Evolutionary conservation across 78 protist genomes (phyloP), one percentile per base, ranked within the genome.

Genomic region (Dictyostelium capitatum): DNA sequence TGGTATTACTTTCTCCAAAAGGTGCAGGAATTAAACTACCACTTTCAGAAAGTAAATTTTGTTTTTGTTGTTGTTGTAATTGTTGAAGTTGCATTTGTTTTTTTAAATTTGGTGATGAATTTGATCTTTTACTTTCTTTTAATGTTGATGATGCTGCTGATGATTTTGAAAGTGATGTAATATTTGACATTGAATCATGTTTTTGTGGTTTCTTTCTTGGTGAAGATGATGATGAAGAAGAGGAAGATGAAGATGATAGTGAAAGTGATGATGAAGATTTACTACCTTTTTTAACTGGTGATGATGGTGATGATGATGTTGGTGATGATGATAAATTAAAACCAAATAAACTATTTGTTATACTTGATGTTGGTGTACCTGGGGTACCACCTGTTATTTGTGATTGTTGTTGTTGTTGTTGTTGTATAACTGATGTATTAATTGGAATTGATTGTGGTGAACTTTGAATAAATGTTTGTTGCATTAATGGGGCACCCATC

Each of bases 41-140:
- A 43, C 20, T 28, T 43, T 43, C 78, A n/a, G n/a, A n/a, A n/a
- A n/a, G n/a, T n/a, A n/a, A n/a, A 70, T 41, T 41, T 70, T 10
- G 8, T 43, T 19, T 23, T 43, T 43, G 78, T 19, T 41, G 78
- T 30, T 12, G 53, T 70, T 70, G 78, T 30, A 70, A 43, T 70
- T 70, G 78, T 70, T 70, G 78, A 17, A 70, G 37, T 70, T 70
- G 78, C 78, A 70, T 43, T 43, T 70, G 78, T 77, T 77, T 77
- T 30, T 77, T 48, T 9, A 77, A 37, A 53, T 77, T 77, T 77
- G 82, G 82, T 28, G 82, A 77, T 17, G 69, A 53, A 32, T 77
- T 77, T 25, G 82, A 77, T 77, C 82, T 23, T 77, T 48, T 53
- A 20, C 57, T 17, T 17, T 77, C 82, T 54, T 77, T 77, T 30